A percentile compares a stretch with the other conserved stretches of the same genome.
These are phyloP conservation scores for Yamadazyma paraphyllophila DNA, from an alignment of 805 yeast genomes.

Conservation along the genomic window DNA sequence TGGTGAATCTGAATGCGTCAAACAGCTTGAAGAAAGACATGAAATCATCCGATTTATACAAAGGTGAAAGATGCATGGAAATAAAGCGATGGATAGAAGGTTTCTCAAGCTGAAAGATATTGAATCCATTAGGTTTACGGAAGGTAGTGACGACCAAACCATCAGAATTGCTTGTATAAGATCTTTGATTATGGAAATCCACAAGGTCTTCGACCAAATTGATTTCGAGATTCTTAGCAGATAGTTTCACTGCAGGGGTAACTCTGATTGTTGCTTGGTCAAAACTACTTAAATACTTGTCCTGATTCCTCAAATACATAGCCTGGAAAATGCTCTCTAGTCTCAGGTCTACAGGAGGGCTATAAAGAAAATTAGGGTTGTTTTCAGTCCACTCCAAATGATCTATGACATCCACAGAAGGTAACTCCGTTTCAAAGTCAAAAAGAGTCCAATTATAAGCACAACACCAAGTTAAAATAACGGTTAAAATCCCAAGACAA, in stretches of 20 bases:
- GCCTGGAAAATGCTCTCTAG: conserved; percentile 7
- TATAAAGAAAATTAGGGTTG: background rate
- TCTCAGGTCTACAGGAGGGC: background rate
- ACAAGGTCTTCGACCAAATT: background rate
- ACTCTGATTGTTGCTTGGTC: conserved; percentile 19
- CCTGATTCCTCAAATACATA: conserved; percentile 21
- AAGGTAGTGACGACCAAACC: background rate
- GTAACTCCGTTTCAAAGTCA: conserved; percentile 10
- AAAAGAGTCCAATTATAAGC: conserved; percentile 2
- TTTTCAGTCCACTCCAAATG: conserved; percentile 2
- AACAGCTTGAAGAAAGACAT: background rate
- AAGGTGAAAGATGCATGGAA: background rate
- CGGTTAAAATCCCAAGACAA: background rate
- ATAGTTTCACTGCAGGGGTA: conserved; percentile 16
- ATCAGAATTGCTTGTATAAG: background rate
- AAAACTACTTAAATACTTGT: conserved; percentile 14
- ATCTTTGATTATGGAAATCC: background rate
- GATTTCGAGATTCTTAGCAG: background rate
- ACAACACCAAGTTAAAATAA: background rate
- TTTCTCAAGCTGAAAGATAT: background rate
- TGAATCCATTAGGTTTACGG: background rate
- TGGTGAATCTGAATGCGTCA: conserved; percentile 2
- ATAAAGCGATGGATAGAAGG: background rate
- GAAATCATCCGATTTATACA: background rate
- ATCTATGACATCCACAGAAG: conserved; percentile 17